Conservation (phyloP, 805 yeast genomes). For the Hanseniaspora valbyensis region DNA sequence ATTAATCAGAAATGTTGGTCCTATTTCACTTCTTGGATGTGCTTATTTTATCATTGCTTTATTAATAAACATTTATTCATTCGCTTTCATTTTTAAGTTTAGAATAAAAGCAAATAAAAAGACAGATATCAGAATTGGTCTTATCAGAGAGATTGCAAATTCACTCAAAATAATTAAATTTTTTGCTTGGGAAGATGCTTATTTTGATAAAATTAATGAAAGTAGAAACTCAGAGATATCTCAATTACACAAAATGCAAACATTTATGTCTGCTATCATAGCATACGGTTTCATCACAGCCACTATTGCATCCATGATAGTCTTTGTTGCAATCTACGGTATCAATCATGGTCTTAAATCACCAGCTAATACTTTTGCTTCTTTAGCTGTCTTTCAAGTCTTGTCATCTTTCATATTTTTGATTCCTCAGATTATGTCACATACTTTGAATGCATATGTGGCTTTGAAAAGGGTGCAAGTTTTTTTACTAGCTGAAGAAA, state of each 20-base stretch:
- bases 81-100: slow-evolving; percentile 35
- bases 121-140: slow-evolving; percentile 52
- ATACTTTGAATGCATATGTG: slow-evolving; percentile 43
- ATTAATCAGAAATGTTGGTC: slow-evolving; percentile 53
- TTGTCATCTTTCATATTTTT: slow-evolving; percentile 46
- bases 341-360: slow-evolving; percentile 28
- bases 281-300: slow-evolving; percentile 43
- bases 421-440: slow-evolving; percentile 50
- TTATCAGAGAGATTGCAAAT: slow-evolving; percentile 46
- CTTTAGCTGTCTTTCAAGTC: slow-evolving; percentile 52
- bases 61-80: slow-evolving; percentile 32
- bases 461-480: slow-evolving; percentile 40
- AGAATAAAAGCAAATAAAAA: slow-evolving; percentile 41
- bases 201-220: slow-evolving; percentile 38
- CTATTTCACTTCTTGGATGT: slow-evolving; percentile 52
- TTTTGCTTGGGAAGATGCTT: slow-evolving; percentile 78
- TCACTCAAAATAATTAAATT: slow-evolving; percentile 59
- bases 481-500: slow-evolving; percentile 32
- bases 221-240: slow-evolving; percentile 48
- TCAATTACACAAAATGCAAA: slow-evolving; percentile 44
- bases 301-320: slow-evolving; percentile 45
- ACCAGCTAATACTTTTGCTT: slow-evolving; percentile 54
- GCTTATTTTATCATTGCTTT: slow-evolving; percentile 37
- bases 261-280: slow-evolving; percentile 24
- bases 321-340: slow-evolving; percentile 36